phyloP scores from a whole-genome alignment of 306 rosid species.

The Acacia acuminata region DNA sequence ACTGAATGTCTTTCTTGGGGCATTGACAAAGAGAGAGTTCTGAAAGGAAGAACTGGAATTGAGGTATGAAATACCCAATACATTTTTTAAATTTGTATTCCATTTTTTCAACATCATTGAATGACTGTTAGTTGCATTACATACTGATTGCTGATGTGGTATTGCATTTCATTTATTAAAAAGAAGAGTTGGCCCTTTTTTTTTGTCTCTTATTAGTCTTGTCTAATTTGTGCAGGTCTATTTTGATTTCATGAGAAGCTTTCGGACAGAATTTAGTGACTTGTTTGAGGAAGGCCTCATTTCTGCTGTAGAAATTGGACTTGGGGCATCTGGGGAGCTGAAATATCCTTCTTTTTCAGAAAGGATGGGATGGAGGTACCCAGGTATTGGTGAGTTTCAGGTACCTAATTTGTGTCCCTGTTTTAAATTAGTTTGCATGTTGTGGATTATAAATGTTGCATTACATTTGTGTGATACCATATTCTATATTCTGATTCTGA shows the following conservation, averaged over 20 bases:
- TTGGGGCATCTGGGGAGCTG: constrained; percentile 94
- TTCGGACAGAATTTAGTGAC: constrained; percentile 91
- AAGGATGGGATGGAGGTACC: constrained; percentile 97
- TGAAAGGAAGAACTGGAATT: constrained; percentile 92
- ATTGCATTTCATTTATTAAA: constrained; percentile 6
- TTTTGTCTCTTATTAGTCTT: constrained; percentile 29
- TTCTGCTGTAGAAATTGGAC: constrained; percentile 85
- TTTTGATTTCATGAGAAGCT: constrained; percentile 98
- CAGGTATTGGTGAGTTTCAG: constrained; percentile 99
- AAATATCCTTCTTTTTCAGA: constrained; percentile 92
- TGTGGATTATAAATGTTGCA: constrained; percentile 1
- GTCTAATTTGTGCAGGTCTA: constrained; percentile 65
- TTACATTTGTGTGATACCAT: neutral
- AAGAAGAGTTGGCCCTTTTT: neutral
- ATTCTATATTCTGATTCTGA: constrained; percentile 11
- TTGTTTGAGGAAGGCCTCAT: constrained; percentile 76
- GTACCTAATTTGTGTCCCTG: constrained; percentile 49
- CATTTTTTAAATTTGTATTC: neutral
- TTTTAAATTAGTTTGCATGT: constrained; percentile 29
- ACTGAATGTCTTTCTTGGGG: constrained; percentile 96
- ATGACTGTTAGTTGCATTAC: constrained; percentile 16
- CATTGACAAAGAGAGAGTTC: constrained; percentile 86
- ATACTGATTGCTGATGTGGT: constrained; percentile 12
- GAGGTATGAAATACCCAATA: constrained; percentile 57
- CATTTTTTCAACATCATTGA: constrained; percentile 4